Evolutionary conservation across 108 stramenopile species (phyloP).

Genomic region (Schizochytrium sp.): DNA sequence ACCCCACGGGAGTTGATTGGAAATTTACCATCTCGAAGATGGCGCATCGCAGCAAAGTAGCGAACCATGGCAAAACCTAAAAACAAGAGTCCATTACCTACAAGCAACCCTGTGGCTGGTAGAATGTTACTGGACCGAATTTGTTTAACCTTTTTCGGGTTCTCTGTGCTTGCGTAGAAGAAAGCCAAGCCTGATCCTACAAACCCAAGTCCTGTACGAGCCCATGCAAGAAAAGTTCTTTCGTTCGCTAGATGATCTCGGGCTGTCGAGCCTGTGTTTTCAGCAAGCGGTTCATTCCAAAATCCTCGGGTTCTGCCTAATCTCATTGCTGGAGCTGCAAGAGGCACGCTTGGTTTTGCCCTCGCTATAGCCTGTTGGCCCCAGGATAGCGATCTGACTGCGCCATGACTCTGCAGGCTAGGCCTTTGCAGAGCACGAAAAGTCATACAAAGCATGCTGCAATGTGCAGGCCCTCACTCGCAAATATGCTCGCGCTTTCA

Average conservation of each 20-base stretch:
- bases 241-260: slow-evolving; percentile 71
- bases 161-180: slow-evolving; percentile 63
- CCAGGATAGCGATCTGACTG: too few species aligned
- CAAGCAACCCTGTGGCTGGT: neutral
- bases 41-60: slow-evolving; percentile 30
- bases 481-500: too few species aligned
- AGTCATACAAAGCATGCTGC: too few species aligned
- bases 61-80: neutral
- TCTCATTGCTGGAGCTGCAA: neutral
- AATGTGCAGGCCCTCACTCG: too few species aligned
- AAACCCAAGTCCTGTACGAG: slow-evolving; percentile 69
- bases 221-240: slow-evolving; percentile 72
- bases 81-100: slow-evolving; percentile 4
- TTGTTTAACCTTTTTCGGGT: neutral
- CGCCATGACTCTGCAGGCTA: too few species aligned
- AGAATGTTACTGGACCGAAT: slow-evolving; percentile 34
- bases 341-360: neutral
- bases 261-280: slow-evolving; percentile 72
- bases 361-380: too few species aligned
- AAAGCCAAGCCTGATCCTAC: slow-evolving; percentile 69
- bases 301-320: neutral
- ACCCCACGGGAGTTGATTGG: slow-evolving; percentile 36
- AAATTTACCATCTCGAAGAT: slow-evolving; percentile 16
- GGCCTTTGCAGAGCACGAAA: too few species aligned
- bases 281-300: neutral